Evolutionary conservation across 2,329 filamentous ascomycete species (phyloP), one percentile per base, ranked within the genome.

Genomic region (Talaromyces sp.): DNA sequence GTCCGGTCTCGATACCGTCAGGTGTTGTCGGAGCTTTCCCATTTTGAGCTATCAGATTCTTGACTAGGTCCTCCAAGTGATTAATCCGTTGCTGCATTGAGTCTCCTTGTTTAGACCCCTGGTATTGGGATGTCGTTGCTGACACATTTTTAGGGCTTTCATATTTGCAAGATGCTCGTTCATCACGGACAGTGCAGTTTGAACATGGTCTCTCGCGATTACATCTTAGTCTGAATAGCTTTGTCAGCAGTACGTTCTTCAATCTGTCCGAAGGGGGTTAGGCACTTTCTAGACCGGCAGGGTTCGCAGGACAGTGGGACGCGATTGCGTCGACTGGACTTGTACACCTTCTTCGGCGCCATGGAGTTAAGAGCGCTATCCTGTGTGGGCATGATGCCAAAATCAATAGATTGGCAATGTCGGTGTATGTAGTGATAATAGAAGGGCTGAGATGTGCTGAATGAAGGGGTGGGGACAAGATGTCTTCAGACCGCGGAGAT

Each of bases 71-170:
- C 84, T 98, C 94, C 70, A 98, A 84, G 72, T 93, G 88, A 82
- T 98, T 93, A 80, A 98, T 98, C 76, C 95, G 91, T 75, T 96
- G 96, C 82, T 98, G 94, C 94, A 98, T 97, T 78, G 97, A 93
- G 84, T 96, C 93, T 5, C 38, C 38, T n/a, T 65, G 62, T 38
- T 47, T 60, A 22, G 47, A 17, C 27, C 17, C 36, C 22, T 36
- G 45, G 17, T 15, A 36, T 59, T 93, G 92, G 71, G 85, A 83
- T 15, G 29, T 7, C 8, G 25, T 15, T 45, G 36, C 15, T 79
- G 86, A 79, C 61, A 79, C 70, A 65, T 80, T 85, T 77, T 89
- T 72, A 11, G 72, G 71, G 66, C 78, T 88, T 83, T 92, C 96
- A 79, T 92, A 95, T 71, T 92, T 86, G 63, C 88, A 85, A 64